These are phyloP conservation scores for Microglena sp. DNA, from an alignment of 139 green algal genomes.

Conservation along the genomic window DNA sequence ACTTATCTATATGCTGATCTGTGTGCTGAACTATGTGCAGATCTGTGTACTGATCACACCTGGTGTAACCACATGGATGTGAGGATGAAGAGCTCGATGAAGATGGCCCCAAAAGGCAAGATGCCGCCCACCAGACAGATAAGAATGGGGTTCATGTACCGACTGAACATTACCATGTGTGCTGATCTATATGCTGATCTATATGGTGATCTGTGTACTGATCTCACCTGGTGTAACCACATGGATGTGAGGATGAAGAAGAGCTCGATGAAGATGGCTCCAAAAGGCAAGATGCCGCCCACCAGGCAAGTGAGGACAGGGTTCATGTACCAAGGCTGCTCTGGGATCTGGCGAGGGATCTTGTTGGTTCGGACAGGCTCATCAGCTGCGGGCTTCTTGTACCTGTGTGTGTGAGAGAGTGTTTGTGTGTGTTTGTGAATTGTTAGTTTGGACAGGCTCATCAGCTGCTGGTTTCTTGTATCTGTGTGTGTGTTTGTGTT, in stretches of 20 bases:
- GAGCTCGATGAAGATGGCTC: constrained; percentile 98
- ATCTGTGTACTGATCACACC: constrained; percentile 2
- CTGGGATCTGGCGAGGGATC: constrained; percentile 94
- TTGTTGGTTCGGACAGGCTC: constrained; percentile 95
- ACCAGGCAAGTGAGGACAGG: constrained; percentile 82
- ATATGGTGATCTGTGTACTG: too few relatives aligned
- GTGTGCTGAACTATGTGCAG: not conserved
- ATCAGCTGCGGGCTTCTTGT: constrained; percentile 66
- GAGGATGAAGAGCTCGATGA: constrained; percentile 97
- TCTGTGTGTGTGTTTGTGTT: too few relatives aligned
- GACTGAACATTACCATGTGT: too few relatives aligned
- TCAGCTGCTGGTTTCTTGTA: too few relatives aligned
- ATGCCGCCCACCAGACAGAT: constrained; percentile 18
- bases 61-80: constrained; percentile 84
- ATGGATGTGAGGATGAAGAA: constrained; percentile 99
- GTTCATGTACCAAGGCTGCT: constrained; percentile 97
- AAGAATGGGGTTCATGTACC: too few relatives aligned
- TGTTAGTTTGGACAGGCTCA: too few relatives aligned
- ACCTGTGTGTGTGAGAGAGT: too few relatives aligned
- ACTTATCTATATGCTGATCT: not conserved
- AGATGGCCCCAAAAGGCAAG: constrained; percentile 62
- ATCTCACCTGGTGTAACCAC: constrained; percentile 84
- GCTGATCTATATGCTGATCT: too few relatives aligned
- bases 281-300: constrained; percentile 96
- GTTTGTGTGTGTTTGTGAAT: too few relatives aligned